Evolutionary conservation across 2,329 filamentous ascomycete species (phyloP).

Genomic region (Claviceps humidiphila): DNA sequence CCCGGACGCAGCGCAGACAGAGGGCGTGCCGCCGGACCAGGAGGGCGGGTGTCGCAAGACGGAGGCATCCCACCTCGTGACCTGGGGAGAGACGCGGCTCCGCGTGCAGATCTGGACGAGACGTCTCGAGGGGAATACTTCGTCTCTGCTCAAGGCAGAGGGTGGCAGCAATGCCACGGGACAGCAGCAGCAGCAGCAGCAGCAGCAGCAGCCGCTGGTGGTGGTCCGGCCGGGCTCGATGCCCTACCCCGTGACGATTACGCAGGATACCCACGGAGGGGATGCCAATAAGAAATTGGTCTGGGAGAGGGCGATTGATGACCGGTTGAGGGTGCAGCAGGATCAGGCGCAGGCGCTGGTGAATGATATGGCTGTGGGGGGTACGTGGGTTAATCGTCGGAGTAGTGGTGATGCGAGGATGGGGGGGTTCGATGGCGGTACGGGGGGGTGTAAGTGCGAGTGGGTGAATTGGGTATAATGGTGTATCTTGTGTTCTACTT

Average conservation of each 20-base stretch:
- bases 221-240: constrained; percentile 41
- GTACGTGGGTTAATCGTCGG: constrained; percentile 39
- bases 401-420: constrained; percentile 29
- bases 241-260: constrained; percentile 50
- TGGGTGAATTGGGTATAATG: constrained; percentile 39
- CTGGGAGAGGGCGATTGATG: constrained; percentile 39
- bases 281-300: constrained; percentile 36
- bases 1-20: constrained; percentile 26
- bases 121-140: constrained; percentile 30
- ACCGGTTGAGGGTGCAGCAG: constrained; percentile 30
- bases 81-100: constrained; percentile 47
- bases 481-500: background rate
- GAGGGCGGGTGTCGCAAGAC: constrained; percentile 40
- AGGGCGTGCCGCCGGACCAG: constrained; percentile 30
- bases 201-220: background rate
- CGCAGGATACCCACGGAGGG: constrained; percentile 50
- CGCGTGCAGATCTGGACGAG: constrained; percentile 55
- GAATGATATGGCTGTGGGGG: constrained; percentile 37
- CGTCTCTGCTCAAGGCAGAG: constrained; percentile 19
- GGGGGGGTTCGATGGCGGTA: constrained; percentile 51
- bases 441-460: constrained; percentile 47
- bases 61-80: constrained; percentile 42
- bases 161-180: constrained; percentile 1
- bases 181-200: background rate
- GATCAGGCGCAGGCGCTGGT: constrained; percentile 30